A percentile compares a stretch with the other conserved stretches of the same genome.
Conservation (phyloP, 2,329 filamentous ascomycete genomes). For the Phyllosticta citriasiana region DNA sequence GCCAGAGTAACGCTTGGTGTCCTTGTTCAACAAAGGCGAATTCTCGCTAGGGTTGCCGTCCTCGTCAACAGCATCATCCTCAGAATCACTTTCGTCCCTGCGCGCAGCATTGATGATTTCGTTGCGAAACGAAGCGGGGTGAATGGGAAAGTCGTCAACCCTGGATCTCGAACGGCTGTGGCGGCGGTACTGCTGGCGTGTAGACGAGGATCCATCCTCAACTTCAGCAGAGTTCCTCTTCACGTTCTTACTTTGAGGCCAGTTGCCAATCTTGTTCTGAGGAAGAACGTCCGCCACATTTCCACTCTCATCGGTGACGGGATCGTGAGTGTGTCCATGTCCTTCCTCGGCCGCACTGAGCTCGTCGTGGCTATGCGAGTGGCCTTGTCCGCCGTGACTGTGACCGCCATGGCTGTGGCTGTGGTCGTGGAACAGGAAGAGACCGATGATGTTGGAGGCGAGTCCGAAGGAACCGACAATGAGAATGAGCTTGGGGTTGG, state of each 20-base stretch:
- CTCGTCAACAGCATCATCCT: slow-evolving; percentile 49
- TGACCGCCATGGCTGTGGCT: slow-evolving; percentile 66
- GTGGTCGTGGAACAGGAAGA: slow-evolving; percentile 88
- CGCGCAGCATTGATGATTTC: slow-evolving; percentile 82
- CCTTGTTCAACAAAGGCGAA: slow-evolving; percentile 27
- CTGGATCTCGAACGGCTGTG: slow-evolving; percentile 50
- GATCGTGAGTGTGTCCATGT: slow-evolving; percentile 32
- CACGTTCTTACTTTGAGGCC: slow-evolving; percentile 24
- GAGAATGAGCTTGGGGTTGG: slow-evolving; percentile 75
- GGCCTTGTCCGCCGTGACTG: slow-evolving; percentile 35
- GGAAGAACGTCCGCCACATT: slow-evolving; percentile 53
- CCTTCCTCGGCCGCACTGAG: slow-evolving; percentile 42
- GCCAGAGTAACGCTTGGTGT: slow-evolving; percentile 15
- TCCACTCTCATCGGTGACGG: slow-evolving; percentile 47
- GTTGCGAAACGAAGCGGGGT: slow-evolving; percentile 82
- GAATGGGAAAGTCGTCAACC: slow-evolving; percentile 58
- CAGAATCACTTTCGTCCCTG: slow-evolving; percentile 45
- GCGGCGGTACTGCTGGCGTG: neutral
- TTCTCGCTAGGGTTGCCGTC: slow-evolving; percentile 31
- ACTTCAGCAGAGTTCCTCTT: neutral
- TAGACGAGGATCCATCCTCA: neutral
- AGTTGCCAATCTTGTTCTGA: slow-evolving; percentile 48
- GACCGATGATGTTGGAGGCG: slow-evolving; percentile 76
- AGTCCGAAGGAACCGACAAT: slow-evolving; percentile 82
- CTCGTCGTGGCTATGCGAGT: slow-evolving; percentile 27